Base-by-base conservation (phyloP, 2,329 filamentous ascomycete species). In the Colletotrichum godetiae region DNA sequence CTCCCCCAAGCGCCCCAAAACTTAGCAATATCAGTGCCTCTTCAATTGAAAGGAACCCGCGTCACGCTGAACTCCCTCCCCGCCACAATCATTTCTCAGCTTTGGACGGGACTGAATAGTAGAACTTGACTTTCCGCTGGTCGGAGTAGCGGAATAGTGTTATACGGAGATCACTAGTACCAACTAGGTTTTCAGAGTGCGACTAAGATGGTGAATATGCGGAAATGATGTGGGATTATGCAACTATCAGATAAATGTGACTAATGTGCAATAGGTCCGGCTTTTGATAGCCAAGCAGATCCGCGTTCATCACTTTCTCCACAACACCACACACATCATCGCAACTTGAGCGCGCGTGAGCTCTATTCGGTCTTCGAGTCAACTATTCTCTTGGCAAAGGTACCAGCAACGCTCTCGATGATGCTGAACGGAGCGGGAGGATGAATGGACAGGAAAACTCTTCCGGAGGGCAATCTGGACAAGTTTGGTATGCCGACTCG, bases 401-500 rank as follows among this genome's bases (percentile, higher is more conserved):
- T n/a, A 10, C 5, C 22, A 3, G 37, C 1, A 7, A 13, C 7
- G 49, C 3, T 3, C 13, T 31, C 22, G 13, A 55, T 31, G 5
- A 61, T 71, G 37, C 22, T 35, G 42, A 56, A 13, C 33, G 8
- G 24, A 19, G 24, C 33, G n/a, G 19, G 35, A 57, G 19, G 31
- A 71, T 71, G 68, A 56, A 55, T 24, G 68, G 33, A 33, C 62
- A 59, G 56, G 33, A 22, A 31, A 53, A 15, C 37, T n/a, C 56
- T 15, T 12, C 27, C 46, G 62, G 62, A 33, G 56, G 42, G 62
- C 42, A 67, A 13, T 56, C 56, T 53, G 69, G 69, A 35, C 69
- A 72, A 59, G 69, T 72, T 33, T 72, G 69, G 69, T 72, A 49
- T 22, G 42, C 42, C n/a, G 8, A 49, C n/a, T 7, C 42, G 27